Base-by-base conservation (phyloP, 495 filamentous ascomycete genomes). In the Parachaetomium inaequale region DNA sequence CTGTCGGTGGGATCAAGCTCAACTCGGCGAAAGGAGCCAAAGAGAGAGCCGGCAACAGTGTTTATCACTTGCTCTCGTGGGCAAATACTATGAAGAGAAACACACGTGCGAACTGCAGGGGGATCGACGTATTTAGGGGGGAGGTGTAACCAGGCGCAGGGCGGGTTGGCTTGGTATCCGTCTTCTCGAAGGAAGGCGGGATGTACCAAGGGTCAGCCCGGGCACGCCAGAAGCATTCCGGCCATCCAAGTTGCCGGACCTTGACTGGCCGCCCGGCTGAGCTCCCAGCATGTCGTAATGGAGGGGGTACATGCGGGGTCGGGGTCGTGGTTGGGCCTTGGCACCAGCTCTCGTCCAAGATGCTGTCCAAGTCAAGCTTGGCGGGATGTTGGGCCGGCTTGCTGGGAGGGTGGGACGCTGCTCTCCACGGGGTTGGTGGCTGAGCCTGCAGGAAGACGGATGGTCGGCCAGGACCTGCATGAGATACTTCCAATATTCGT, bases 91-190 rank as follows among this genome's bases (percentile, higher is more conserved):
- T 7, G 28, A 23, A 32, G 32, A 23, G 25, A 57, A 25, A n/a
- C 15, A 57, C 55, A 46, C 55, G 40, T 57, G 55, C 31, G 40
- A 29, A 19, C 5, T 57, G 38, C 55, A 57, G 55, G 55, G 55
- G 38, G 34, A 57, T 57, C 55, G 26, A 14, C 55, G 25, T 57
- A 45, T 57, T 57, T 45, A 45, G 26, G 25, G 53, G 32, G 11
- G 12, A 26, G 25, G 55, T 57, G 55, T 32, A 12, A 14, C 55
- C 38, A 46, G 40, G 26, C 25, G 12, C 17, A 31, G 55, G 40
- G 28, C 11, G 4, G 34, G 14, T 40, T 38, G 32, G 52, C 11
- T 40, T 38, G 15, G 52, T 4, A 28, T 29, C 34, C 23, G 36
- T 21, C 12, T 55, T 55, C 53, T 55, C 53, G 55, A 57, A 57